Evolutionary conservation across 371 early-diverging fungal species (phyloP), one percentile per base, ranked within the genome.

Genomic region (Mortierella sp.): DNA sequence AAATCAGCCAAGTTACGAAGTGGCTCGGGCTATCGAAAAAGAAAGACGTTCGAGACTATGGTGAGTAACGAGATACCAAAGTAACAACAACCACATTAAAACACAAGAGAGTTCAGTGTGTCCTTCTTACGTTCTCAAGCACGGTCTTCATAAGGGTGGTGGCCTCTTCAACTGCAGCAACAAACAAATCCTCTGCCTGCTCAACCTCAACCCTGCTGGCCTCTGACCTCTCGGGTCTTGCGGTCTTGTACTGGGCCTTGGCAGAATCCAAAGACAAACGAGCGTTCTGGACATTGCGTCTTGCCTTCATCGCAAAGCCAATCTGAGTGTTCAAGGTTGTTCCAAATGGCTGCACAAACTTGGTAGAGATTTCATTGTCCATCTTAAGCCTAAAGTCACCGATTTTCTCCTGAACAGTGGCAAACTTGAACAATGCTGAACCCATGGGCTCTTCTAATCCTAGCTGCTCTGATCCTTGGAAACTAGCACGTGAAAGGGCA

Each of bases 181-280:
- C 95, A 88, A 98, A 96, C 67, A 93, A 90, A 84, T 97, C 97
- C 84, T 98, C 97, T 10, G 96, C 95, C 45, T 91, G 87, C 76
- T 96, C 96, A 19, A 97, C 94, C 71, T 97, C 95, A 15, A 88
- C 80, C 32, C 94, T 90, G 50, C 89, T 89, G 43, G 84, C 89
- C 61, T 95, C 95, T 16, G 88, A 89, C 52, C 86, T 84, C 50
- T 91, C 92, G 4, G 95, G 91, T 36, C 84, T 84, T 1, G 93
- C 91, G 24, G 87, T 77, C 86, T 93, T 92, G 71, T 96, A 89
- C 45, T 88, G 84, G 9, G 92, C 87, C 83, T 96, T 95, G 79
- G 92, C 90, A 19, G 95, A 92, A 83, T 98, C 97, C 77, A 97
- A 88, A 10, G 89, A 83, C 67, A 98, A 83, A 59, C 98, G 88